These are phyloP conservation scores for Breynia disticha DNA, from an alignment of 441 rosid genomes.

Conservation along the genomic window DNA sequence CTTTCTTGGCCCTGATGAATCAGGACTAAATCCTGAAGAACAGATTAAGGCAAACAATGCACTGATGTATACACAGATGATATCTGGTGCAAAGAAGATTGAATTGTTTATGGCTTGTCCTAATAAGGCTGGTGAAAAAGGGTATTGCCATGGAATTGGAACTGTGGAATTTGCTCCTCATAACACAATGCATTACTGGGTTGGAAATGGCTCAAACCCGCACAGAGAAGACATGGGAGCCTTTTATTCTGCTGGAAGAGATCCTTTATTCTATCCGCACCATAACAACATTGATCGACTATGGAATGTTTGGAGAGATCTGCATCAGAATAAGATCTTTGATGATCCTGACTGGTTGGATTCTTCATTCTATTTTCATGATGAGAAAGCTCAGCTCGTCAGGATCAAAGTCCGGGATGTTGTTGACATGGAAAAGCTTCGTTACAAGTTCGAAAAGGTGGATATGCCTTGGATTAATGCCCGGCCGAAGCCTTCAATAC, in stretches of 20 bases:
- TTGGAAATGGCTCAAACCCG: constrained; percentile 2
- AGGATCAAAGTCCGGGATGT: constrained; percentile 7
- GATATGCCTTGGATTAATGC: constrained; percentile 10
- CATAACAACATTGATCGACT: constrained; percentile 17
- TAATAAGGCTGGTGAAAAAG: constrained; percentile 2
- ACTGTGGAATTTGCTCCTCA: constrained; percentile 15
- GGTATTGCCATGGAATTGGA: constrained; percentile 6
- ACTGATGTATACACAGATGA: constrained; percentile 16
- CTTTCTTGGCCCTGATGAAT: background rate
- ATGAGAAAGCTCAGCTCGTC: constrained; percentile 6
- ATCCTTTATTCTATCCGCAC: constrained; percentile 15
- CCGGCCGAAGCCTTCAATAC: constrained; percentile 12
- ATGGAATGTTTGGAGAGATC: constrained; percentile 16
- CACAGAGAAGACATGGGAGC: constrained; percentile 17
- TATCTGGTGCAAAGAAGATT: constrained; percentile 13
- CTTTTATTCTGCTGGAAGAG: constrained; percentile 15
- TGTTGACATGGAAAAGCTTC: constrained; percentile 11
- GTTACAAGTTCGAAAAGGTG: constrained; percentile 11
- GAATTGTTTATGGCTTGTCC: constrained; percentile 16
- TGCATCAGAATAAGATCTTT: background rate
- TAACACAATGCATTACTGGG: constrained; percentile 15
- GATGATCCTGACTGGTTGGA: constrained; percentile 14
- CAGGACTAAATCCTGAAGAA: background rate
- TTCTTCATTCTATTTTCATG: constrained; percentile 13
- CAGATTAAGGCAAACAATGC: constrained; percentile 5